Conservation (phyloP, 805 yeast species). For the Candida chauliodis region DNA sequence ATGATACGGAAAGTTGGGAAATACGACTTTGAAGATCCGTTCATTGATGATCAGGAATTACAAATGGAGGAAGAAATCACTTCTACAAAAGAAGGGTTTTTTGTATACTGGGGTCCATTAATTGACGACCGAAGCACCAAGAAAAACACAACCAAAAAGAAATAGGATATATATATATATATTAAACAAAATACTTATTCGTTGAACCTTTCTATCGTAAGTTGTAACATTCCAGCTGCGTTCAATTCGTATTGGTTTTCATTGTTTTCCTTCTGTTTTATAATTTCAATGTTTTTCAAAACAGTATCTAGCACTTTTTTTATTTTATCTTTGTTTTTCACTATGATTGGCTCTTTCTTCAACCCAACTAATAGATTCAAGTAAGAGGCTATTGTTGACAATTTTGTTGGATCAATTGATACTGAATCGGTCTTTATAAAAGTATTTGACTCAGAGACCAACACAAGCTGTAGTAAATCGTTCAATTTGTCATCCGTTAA, state of each 20-base stretch:
- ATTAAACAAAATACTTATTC: no score
- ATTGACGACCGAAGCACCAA: slow-evolving; percentile 46
- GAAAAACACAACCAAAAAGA: slow-evolving; percentile 21
- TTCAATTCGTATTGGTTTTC: slow-evolving; percentile 19
- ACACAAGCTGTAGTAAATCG: slow-evolving; percentile 42
- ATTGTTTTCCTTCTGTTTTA: slow-evolving; percentile 13
- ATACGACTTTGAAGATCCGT: slow-evolving; percentile 91
- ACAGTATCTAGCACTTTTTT: slow-evolving; percentile 14
- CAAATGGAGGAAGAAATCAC: slow-evolving; percentile 92
- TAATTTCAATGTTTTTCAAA: slow-evolving; percentile 12
- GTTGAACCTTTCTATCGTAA: slow-evolving; percentile 35
- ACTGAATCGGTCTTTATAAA: slow-evolving; percentile 20
- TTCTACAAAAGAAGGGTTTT: slow-evolving; percentile 91
- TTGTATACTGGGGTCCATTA: slow-evolving; percentile 90
- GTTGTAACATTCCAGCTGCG: slow-evolving; percentile 29
- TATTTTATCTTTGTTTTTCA: slow-evolving; percentile 13
- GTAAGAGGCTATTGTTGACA: slow-evolving; percentile 50
- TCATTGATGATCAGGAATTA: slow-evolving; percentile 91
- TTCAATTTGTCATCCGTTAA: slow-evolving; percentile 41
- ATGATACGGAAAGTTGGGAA: slow-evolving; percentile 79
- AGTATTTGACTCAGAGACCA: slow-evolving; percentile 32
- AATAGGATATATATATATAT: slow-evolving; percentile 5
- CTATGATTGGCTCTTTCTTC: slow-evolving; percentile 19
- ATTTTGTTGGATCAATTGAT: slow-evolving; percentile 20
- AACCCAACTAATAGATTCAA: slow-evolving; percentile 49